These are phyloP conservation scores for Hsuehochloa calcarea DNA, from an alignment of 176 grass and related monocot species.

Conservation along the genomic window DNA sequence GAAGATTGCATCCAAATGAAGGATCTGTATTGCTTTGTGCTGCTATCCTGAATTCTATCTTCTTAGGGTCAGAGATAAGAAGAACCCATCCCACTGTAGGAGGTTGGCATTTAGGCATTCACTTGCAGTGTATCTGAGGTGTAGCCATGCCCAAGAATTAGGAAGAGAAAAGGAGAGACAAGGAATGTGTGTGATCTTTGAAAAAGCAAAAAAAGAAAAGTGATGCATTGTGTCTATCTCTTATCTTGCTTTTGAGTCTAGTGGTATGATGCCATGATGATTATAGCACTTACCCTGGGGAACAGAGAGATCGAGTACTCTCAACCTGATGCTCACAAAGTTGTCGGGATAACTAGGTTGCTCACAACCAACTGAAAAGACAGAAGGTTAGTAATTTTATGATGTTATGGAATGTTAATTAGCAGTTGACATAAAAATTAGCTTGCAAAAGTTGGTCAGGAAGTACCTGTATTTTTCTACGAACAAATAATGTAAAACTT, in stretches of 20 bases:
- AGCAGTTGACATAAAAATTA: not conserved
- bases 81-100: slow-evolving; percentile 30
- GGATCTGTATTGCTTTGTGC: slow-evolving; percentile 30
- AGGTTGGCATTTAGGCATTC: slow-evolving; percentile 3
- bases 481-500: not conserved
- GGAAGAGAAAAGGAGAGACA: slow-evolving; percentile 23
- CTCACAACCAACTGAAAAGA: not conserved
- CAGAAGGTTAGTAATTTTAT: not conserved
- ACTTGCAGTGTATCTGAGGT: slow-evolving; percentile 25
- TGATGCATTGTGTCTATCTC: slow-evolving; percentile 38
- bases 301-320: not conserved
- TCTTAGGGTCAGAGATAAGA: slow-evolving; percentile 23
- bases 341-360: slow-evolving; percentile 1
- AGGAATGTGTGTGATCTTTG: slow-evolving; percentile 49
- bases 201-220: slow-evolving; percentile 13
- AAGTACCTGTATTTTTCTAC: not conserved
- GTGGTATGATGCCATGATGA: slow-evolving; percentile 27
- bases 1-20: slow-evolving; percentile 22
- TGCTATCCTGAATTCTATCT: slow-evolving; percentile 12
- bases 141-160: slow-evolving; percentile 19
- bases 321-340: slow-evolving; percentile 34
- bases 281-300: not conserved
- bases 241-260: slow-evolving; percentile 46
- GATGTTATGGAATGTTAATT: not conserved
- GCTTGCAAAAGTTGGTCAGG: not conserved